Base-by-base conservation (phyloP, 2,329 filamentous ascomycete genomes). In the Fusarium sp. region DNA sequence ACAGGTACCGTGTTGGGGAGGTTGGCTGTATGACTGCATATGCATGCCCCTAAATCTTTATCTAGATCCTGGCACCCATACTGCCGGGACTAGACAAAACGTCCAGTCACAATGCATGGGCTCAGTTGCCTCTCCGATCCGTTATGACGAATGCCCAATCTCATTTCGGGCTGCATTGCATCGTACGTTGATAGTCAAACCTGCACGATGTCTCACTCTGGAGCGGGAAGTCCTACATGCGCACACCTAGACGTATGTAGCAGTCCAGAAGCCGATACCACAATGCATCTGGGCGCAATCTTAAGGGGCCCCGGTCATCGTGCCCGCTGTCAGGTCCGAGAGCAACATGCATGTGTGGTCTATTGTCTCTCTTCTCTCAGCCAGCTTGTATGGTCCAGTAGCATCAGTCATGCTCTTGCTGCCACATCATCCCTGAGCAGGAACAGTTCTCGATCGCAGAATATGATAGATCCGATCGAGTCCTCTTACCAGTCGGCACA, bases 391-490 rank as follows among this genome's bases (percentile, higher is more conserved):
- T 25, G 15, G 23, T n/a, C 7, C 19, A 33, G 29, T 27, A 33
- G 8, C 9, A 35, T 23, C 29, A 45, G 11, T 27, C 29, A 19
- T 25, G 14, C 18, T 21, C 29, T 23, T 16, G 12, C n/a, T 5
- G 25, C 46, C 23, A 23, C 60, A 15, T 11, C 11, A 16, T 35
- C 25, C 5, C 12, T 35, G 11, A 25, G 7, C 11, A 37, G n/a
- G 15, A 25, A 37, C 33, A 11, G 23, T 23, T 49, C 38, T 29
- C n/a, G 25, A 39, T 46, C 27, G 7, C 31, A n/a, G 14, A 9
- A 67, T 48, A 41, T 55, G 64, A 62, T n/a, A 67, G n/a, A 19
- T 62, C 60, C 8, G 29, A 37, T 44, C 37, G 15, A 33, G 33
- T 27, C 31, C 27, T 25, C 16, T 38, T 21, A 7, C 18, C 27